Evolutionary conservation across 2,329 filamentous ascomycete species (phyloP).

Genomic region (Lachnellula cervina): DNA sequence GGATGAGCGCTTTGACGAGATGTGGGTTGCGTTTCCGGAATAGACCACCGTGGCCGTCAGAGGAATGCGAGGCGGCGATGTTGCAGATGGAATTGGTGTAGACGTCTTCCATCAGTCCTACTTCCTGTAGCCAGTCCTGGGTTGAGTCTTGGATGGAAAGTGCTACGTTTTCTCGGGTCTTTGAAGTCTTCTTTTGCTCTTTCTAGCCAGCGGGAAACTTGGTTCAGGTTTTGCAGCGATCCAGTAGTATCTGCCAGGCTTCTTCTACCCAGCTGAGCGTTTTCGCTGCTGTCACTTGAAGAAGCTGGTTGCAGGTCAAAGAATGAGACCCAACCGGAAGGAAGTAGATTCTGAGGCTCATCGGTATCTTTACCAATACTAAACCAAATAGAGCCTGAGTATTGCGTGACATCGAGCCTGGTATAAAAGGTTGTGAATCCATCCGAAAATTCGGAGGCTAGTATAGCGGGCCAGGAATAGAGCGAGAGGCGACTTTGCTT

Average conservation of each 20-base stretch:
- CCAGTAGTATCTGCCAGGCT: not conserved
- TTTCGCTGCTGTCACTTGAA: not conserved
- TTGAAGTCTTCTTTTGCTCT: not conserved
- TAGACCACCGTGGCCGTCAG: not conserved
- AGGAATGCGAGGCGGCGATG: not conserved
- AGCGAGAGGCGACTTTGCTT: not conserved
- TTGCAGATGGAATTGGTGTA: not conserved
- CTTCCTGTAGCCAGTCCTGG: conserved; percentile 14
- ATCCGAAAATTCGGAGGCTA: not conserved
- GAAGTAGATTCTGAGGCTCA: not conserved
- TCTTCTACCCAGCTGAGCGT: not conserved
- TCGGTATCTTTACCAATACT: too few relatives aligned
- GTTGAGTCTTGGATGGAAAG: conserved; percentile 7
- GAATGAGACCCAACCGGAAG: not conserved
- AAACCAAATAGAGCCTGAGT: too few relatives aligned
- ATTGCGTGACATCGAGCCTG: too few relatives aligned
- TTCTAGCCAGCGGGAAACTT: not conserved
- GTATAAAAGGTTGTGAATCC: not conserved
- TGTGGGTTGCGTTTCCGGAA: not conserved
- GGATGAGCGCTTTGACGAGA: not conserved
- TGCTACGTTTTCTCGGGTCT: not conserved
- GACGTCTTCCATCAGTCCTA: conserved; percentile 5
- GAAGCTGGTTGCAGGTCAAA: not conserved
- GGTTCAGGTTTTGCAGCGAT: not conserved
- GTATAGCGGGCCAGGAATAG: not conserved